Conservation (phyloP, 306 rosid genomes). For the Lathyrus aphaca region DNA sequence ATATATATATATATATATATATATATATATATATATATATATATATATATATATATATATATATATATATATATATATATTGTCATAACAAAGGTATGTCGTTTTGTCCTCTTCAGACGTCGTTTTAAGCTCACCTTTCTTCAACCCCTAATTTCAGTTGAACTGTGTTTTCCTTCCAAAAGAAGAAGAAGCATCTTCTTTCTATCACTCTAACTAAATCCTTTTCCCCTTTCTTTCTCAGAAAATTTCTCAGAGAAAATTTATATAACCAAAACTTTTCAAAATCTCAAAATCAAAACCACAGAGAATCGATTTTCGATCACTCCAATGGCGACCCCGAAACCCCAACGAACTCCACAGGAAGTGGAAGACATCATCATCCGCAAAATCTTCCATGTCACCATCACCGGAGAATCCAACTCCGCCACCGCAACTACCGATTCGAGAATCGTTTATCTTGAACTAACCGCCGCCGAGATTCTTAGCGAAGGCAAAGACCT, state of each 20-base stretch:
- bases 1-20: too few species aligned
- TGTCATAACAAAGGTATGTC: not conserved
- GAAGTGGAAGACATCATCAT: conserved; percentile 88
- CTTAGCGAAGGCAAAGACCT: conserved; percentile 79
- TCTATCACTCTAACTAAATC: conserved; percentile 22
- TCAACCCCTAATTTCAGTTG: too few species aligned
- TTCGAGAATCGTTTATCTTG: conserved; percentile 68
- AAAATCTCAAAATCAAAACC: not conserved
- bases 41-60: too few species aligned
- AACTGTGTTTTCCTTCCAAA: not conserved
- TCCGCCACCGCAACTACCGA: conserved; percentile 37
- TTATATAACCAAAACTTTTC: too few species aligned
- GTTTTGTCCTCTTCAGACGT: not conserved
- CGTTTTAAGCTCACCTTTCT: not conserved
- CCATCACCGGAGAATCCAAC: conserved; percentile 52
- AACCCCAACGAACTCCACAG: conserved; percentile 75
- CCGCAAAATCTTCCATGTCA: conserved; percentile 74
- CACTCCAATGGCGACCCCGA: conserved; percentile 64
- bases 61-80: too few species aligned
- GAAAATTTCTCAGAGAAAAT: conserved; percentile 14
- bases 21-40: too few species aligned
- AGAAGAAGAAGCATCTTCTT: not conserved
- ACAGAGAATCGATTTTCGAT: not conserved
- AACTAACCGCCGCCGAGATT: conserved; percentile 85
- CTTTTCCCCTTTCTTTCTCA: conserved; percentile 33